These are phyloP conservation scores for Lentinula guzmanii DNA, from an alignment of 768 basidiomycete species.

Conservation along the genomic window DNA sequence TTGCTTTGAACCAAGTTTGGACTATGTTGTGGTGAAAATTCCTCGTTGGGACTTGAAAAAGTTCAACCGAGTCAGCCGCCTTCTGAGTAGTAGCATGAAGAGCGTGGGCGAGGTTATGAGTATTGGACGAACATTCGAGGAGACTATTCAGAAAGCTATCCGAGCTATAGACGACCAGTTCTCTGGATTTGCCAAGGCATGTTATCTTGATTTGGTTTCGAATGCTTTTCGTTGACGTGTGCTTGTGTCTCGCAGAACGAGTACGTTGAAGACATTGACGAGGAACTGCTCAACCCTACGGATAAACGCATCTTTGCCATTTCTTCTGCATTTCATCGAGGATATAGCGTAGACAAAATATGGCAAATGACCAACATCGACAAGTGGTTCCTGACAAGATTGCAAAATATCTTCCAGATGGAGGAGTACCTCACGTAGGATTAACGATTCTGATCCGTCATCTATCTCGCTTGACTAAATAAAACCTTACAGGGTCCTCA, in stretches of 20 bases:
- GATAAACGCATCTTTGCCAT: slow-evolving; percentile 98
- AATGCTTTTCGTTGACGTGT: neutral
- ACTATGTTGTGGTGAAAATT: slow-evolving; percentile 98
- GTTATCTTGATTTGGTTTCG: neutral
- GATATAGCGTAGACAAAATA: slow-evolving; percentile 92
- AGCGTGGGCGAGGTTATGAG: slow-evolving; percentile 99
- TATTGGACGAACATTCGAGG: slow-evolving; percentile 96
- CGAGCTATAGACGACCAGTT: slow-evolving; percentile 95
- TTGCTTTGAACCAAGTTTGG: slow-evolving; percentile 96
- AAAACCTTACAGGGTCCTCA: slow-evolving; percentile 42
- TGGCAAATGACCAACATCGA: slow-evolving; percentile 99
- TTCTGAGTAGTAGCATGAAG: slow-evolving; percentile 96
- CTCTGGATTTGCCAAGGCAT: slow-evolving; percentile 83
- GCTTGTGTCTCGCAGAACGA: slow-evolving; percentile 55
- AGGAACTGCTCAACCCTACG: slow-evolving; percentile 90
- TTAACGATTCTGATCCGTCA: neutral
- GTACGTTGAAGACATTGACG: slow-evolving; percentile 84
- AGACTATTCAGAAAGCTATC: slow-evolving; percentile 98
- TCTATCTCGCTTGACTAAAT: neutral
- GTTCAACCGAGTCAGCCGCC: slow-evolving; percentile 88
- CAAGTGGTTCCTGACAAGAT: slow-evolving; percentile 94
- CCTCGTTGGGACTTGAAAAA: slow-evolving; percentile 99
- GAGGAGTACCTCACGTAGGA: slow-evolving; percentile 73
- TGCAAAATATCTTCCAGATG: slow-evolving; percentile 78
- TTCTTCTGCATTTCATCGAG: slow-evolving; percentile 86